These are phyloP conservation scores for Vigna nakashimae DNA, from an alignment of 306 rosid species.

Conservation along the genomic window DNA sequence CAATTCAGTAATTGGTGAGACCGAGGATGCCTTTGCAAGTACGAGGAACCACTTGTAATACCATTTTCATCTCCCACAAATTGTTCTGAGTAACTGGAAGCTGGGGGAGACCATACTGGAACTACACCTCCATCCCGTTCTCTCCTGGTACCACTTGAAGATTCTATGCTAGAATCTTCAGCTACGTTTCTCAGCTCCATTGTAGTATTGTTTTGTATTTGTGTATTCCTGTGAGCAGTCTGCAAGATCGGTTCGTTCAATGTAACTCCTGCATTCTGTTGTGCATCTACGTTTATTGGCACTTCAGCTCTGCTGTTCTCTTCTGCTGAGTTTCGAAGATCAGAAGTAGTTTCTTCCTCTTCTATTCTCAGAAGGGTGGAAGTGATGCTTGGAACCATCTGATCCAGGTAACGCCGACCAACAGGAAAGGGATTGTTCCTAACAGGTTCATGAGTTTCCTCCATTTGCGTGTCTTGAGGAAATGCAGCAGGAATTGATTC, in stretches of 20 bases:
- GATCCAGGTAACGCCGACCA: slow-evolving; percentile 74
- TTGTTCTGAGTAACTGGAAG: slow-evolving; percentile 76
- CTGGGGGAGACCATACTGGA: slow-evolving; percentile 86
- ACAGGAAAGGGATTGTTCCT: slow-evolving; percentile 57
- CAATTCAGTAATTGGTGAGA: slow-evolving; percentile 83
- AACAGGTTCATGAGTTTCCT: slow-evolving; percentile 63
- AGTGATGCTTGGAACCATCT: slow-evolving; percentile 92
- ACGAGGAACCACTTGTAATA: slow-evolving; percentile 67
- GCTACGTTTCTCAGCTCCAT: slow-evolving; percentile 50
- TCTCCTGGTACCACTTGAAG: slow-evolving; percentile 74
- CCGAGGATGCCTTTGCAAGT: slow-evolving; percentile 86
- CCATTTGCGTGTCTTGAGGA: slow-evolving; percentile 81
- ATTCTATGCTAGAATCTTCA: slow-evolving; percentile 81
- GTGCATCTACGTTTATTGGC: slow-evolving; percentile 58
- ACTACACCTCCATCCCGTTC: slow-evolving; percentile 86
- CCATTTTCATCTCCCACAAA: slow-evolving; percentile 79
- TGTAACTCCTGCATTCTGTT: slow-evolving; percentile 53
- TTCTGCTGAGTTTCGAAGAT: slow-evolving; percentile 49
- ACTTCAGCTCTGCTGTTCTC: slow-evolving; percentile 83
- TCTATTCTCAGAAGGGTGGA: slow-evolving; percentile 67
- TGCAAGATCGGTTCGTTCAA: slow-evolving; percentile 51
- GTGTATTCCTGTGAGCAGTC: slow-evolving; percentile 43
- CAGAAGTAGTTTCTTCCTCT: slow-evolving; percentile 72
- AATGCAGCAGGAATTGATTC: slow-evolving; percentile 68
- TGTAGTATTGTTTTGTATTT: slow-evolving; percentile 41